Percentiles rank a stretch among this genome's conserved stretches.
These are phyloP conservation scores for Crithidia mellificae DNA, from an alignment of 208 protist species.

Conservation along the genomic window DNA sequence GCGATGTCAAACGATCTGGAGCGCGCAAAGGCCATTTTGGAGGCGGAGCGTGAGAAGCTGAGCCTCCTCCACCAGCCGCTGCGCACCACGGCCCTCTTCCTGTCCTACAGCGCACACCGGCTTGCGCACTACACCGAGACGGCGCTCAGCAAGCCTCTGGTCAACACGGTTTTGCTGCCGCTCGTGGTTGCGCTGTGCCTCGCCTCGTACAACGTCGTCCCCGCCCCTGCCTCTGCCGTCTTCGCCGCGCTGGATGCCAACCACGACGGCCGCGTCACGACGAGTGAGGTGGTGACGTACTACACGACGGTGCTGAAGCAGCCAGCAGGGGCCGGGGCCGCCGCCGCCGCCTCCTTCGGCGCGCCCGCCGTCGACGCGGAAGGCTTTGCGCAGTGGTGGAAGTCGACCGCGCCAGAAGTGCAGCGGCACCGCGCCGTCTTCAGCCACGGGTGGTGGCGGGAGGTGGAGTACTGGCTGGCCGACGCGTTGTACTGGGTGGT, in stretches of 20 bases:
- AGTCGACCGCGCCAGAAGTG: conserved; percentile 39
- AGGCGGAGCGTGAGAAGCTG: conserved; percentile 42
- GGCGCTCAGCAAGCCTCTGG: conserved; percentile 30
- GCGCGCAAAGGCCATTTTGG: conserved; percentile 37
- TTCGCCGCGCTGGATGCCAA: conserved; percentile 58
- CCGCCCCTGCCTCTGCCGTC: conserved; percentile 35
- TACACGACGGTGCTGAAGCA: conserved; percentile 47
- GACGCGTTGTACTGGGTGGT: conserved; percentile 90
- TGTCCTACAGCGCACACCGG: conserved; percentile 28
- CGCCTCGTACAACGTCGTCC: conserved; percentile 51
- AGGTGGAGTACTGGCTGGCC: conserved; percentile 76
- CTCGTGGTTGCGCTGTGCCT: conserved; percentile 32
- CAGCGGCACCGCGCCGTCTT: conserved; percentile 49
- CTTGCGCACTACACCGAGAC: conserved; percentile 19
- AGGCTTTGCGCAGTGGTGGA: conserved; percentile 63
- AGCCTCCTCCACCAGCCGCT: conserved; percentile 48
- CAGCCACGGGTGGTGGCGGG: conserved; percentile 63
- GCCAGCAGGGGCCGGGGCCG: conserved; percentile 15
- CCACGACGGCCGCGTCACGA: conserved; percentile 51
- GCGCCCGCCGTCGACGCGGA: conserved; percentile 24
- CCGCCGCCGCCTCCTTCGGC: conserved; percentile 39
- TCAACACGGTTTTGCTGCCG: conserved; percentile 47
- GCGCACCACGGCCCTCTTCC: conserved; percentile 40
- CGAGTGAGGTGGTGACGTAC: conserved; percentile 55
- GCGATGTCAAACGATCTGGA: conserved; percentile 27